Evolutionary conservation across 2,329 filamentous ascomycete genomes (phyloP).

Genomic region (Stemphylium beticola): DNA sequence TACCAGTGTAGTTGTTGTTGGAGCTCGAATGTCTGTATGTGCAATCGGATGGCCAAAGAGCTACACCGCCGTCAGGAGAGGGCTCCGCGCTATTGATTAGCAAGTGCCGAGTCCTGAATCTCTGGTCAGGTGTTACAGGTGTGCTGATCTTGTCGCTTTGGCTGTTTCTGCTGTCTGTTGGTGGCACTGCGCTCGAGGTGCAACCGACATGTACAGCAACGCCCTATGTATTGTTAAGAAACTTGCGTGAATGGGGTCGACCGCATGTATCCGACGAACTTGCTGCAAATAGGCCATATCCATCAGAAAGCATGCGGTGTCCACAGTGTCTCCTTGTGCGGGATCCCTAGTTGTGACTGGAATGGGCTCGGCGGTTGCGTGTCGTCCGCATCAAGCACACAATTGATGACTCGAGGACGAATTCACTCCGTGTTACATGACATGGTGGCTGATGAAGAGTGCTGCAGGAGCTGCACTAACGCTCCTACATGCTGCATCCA

Average conservation of each 20-base stretch:
- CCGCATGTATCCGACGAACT: constrained; percentile 11
- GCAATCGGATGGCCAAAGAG: constrained; percentile 1
- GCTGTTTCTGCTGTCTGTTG: background rate
- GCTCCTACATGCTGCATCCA: background rate
- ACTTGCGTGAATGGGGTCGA: background rate
- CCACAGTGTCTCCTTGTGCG: background rate
- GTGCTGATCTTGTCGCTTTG: background rate
- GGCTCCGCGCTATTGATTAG: background rate
- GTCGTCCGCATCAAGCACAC: background rate
- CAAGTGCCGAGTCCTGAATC: background rate
- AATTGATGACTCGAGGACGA: constrained; percentile 1
- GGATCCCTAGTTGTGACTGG: background rate
- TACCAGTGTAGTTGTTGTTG: background rate
- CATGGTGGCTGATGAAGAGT: background rate
- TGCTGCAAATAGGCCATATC: constrained; percentile 10
- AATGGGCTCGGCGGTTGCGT: background rate
- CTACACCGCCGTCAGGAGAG: constrained; percentile 8
- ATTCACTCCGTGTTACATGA: constrained; percentile 3
- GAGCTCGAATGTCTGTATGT: background rate
- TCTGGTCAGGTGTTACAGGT: constrained; percentile 11
- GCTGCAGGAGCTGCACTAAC: constrained; percentile 7
- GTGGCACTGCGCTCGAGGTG: background rate
- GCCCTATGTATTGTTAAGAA: constrained; percentile 14
- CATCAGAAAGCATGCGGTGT: background rate
- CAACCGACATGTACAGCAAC: background rate